These are phyloP conservation scores for Geranium incanum DNA, from an alignment of 441 rosid genomes.

Conservation along the genomic window DNA sequence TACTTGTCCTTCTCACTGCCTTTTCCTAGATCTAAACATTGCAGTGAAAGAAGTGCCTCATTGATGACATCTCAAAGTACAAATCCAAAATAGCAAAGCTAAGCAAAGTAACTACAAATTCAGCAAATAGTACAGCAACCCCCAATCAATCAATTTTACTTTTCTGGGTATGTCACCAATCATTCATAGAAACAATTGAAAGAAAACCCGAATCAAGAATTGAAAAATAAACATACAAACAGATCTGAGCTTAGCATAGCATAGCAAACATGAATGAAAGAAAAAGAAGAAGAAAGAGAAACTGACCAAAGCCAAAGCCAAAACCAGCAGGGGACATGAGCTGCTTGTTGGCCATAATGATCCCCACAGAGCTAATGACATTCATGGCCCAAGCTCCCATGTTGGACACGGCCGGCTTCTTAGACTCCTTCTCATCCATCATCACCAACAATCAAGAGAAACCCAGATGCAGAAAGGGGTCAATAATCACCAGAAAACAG, in stretches of 20 bases:
- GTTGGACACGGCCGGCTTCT: constrained; percentile 25
- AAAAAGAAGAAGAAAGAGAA: not conserved
- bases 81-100: not conserved
- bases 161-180: too few species aligned
- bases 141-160: not conserved
- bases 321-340: constrained; percentile 28
- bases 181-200: not conserved
- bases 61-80: constrained; percentile 4
- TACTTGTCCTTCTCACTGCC: not conserved
- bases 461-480: constrained; percentile 4
- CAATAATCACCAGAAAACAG: not conserved
- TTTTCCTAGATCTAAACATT: constrained; percentile 2
- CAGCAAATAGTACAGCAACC: not conserved
- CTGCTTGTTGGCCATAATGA: constrained; percentile 31
- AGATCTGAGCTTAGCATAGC: constrained; percentile 6
- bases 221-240: not conserved
- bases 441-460: not conserved
- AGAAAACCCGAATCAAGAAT: not conserved
- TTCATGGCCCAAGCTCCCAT: constrained; percentile 32
- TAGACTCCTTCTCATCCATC: constrained; percentile 21
- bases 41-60: not conserved
- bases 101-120: not conserved
- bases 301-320: constrained; percentile 24
- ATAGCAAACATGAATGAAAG: not conserved
- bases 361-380: constrained; percentile 30